Conservation (phyloP, 352 stramenopile species). For the Phytophthora podocarpi region DNA sequence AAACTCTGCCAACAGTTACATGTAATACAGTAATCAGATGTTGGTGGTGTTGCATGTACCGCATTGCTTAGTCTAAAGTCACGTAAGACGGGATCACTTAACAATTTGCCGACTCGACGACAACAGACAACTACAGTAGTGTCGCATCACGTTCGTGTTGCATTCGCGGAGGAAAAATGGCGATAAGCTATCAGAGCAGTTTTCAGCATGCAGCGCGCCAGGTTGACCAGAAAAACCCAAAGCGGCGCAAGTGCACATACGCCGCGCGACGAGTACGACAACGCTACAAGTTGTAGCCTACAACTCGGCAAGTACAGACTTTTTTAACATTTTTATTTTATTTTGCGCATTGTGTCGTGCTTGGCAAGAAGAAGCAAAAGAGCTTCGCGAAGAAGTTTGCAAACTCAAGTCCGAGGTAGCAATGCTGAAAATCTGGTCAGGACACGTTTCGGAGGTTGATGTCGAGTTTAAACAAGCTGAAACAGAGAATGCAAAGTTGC, state of each 20-base stretch:
- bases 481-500: conserved; percentile 1
- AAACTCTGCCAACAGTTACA: background rate
- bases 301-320: too few species aligned
- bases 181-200: background rate
- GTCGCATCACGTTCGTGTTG: too few species aligned
- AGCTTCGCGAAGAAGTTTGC: conserved; percentile 7
- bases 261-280: conserved; percentile 10
- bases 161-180: too few species aligned
- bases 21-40: too few species aligned
- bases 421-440: conserved; percentile 14
- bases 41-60: too few species aligned
- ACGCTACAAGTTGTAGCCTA: too few species aligned
- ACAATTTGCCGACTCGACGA: conserved; percentile 1
- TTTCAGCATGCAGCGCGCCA: background rate
- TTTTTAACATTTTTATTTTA: too few species aligned
- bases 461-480: background rate
- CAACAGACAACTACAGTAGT: too few species aligned
- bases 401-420: conserved; percentile 13
- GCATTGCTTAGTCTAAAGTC: too few species aligned
- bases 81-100: conserved; percentile 1
- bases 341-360: background rate
- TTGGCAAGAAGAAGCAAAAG: conserved; percentile 12
- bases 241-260: conserved; percentile 17
- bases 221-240: background rate
- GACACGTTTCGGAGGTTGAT: background rate